Evolutionary conservation across 306 rosid species (phyloP).

Genomic region (Canavalia gladiata): DNA sequence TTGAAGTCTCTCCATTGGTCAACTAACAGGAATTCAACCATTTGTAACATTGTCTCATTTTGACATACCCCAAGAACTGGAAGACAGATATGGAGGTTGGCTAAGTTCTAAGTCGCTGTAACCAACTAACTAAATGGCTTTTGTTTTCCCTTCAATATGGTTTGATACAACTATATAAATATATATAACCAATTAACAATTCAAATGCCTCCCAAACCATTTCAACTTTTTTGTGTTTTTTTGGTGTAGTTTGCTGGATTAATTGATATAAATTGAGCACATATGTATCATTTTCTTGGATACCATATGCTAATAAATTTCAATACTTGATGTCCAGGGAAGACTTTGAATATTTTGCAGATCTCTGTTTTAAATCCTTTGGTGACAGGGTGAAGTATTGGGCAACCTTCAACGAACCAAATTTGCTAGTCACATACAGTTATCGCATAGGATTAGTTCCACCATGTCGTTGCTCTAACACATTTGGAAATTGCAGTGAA

Average conservation of each 20-base stretch:
- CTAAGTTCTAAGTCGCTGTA: constrained; percentile 58
- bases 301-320: background rate
- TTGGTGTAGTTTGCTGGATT: background rate
- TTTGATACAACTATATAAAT: background rate
- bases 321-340: constrained; percentile 49
- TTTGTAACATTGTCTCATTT: constrained; percentile 61
- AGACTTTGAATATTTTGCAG: constrained; percentile 53
- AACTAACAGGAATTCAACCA: constrained; percentile 58
- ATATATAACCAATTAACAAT: too few species aligned
- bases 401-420: constrained; percentile 69
- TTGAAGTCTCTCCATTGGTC: constrained; percentile 9
- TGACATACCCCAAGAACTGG: constrained; percentile 62
- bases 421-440: constrained; percentile 22
- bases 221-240: background rate
- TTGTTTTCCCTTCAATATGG: background rate
- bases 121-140: background rate
- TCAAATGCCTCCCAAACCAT: too few species aligned
- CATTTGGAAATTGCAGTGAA: constrained; percentile 64
- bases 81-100: constrained; percentile 57
- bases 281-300: background rate
- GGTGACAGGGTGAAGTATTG: constrained; percentile 73
- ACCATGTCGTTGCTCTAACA: constrained; percentile 54
- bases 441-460: constrained; percentile 35
- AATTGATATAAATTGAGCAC: background rate
- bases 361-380: constrained; percentile 59